Evolutionary conservation across 78 protist genomes (phyloP), one percentile per base, ranked within the genome.

Genomic region (Dictyostelium purpureum): DNA sequence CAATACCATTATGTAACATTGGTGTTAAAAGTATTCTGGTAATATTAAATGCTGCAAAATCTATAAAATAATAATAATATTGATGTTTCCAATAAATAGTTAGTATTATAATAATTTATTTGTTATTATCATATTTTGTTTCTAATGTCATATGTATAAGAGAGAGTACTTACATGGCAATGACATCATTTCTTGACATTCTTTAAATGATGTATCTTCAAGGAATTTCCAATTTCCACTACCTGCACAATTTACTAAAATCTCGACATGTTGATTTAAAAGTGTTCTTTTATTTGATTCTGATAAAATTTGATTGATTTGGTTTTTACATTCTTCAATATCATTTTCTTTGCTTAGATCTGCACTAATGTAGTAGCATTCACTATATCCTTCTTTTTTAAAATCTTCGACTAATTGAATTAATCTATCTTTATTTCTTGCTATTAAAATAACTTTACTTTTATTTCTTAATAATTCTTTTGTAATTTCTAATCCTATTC

Each of bases 21-120:
- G n/a, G 38, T 16, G 59, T 51, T 6, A 56, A 14, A 24, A 83
- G 7, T 28, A 19, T 6, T 52, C 33, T 83, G 9, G 90, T 70
- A 38, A 83, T 42, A 71, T 67, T 52, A n/a, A 83, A 83, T 83
- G 90, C 79, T 6, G 90, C 90, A 16, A 71, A 71, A 43, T 83
- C 73, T 79, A 76, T 70, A 5, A n/a, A n/a, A 42, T 18, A 9
- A 40, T 67, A 21, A 31, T 10, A 42, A 10, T 40, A 40, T 6
- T 67, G 16, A 40, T 40, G 26, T 19, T 6, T 21, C 42, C 26
- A 21, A 24, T 71, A 11, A 37, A 40, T 21, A 67, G 40, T 31
- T 11, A 11, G 26, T 67, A 33, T 65, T 35, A 33, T n/a, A n/a
- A n/a, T n/a, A n/a, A n/a, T n/a, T n/a, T n/a, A n/a, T 18, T 57